Evolutionary conservation across 768 basidiomycete species (phyloP), one percentile per base, ranked within the genome.

Genomic region (Xanthoconium stramineum): DNA sequence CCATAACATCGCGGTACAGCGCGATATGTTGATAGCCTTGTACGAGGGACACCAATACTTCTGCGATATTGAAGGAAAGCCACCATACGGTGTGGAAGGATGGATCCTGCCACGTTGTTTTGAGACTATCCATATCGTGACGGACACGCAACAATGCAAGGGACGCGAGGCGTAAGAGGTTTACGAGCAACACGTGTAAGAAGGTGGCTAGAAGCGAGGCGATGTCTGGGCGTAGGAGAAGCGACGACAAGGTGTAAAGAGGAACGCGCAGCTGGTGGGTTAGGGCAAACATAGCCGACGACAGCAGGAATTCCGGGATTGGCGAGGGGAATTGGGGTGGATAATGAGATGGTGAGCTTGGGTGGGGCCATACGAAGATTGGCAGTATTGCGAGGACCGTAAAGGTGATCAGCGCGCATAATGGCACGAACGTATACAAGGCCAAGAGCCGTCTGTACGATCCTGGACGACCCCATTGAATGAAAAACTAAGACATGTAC

Each of bases 11-110:
- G 46, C 80, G 77, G 69, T 92, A 93, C 9, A 88, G 72, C 13
- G 75, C 71, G 40, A 92, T 78, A 30, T 82, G 81, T 47, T 80
- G 80, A 64, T 89, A 93, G 10, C 88, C 88, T 66, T 91, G 90
- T 51, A 75, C 73, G 50, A 91, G 77, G 6, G 83, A 81, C 1
- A 83, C 82, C 20, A 80, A 59, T 6, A 85, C 85, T 60, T 90
- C 91, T 5, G 83, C 85, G 8, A 80, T 71, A 13, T 88, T 86
- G 3, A 92, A 74, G 3, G 86, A 85, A 37, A 89, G 72, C 85
- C 85, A 89, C 89, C 90, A 91, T 5, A 88, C 81, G 32, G 82
- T 77, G 20, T 72, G 67, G 73, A 93, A 93, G 5, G 82, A 80
- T 2, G 74, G 64, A 58, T 84, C 77, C 53, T 69, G 73, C 76